Evolutionary conservation across 2,329 filamentous ascomycete genomes (phyloP).

Genomic region (Trichophyton benhamiae): DNA sequence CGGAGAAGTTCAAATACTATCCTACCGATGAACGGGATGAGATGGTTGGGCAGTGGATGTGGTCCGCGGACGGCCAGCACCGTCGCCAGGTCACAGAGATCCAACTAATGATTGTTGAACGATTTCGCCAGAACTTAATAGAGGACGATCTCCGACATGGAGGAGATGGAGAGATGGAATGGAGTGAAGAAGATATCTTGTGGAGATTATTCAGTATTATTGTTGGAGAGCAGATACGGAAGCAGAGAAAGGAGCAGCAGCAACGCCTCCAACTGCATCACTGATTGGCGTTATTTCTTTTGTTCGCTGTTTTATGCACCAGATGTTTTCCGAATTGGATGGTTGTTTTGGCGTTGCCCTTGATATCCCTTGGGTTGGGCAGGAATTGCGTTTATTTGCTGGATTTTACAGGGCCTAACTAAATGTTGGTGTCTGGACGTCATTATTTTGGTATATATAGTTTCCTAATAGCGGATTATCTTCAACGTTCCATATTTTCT

Average conservation of each 20-base stretch:
- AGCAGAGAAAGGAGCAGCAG: constrained; percentile 23
- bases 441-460: background rate
- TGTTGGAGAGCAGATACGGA: constrained; percentile 35
- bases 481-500: background rate
- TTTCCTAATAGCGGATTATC: background rate
- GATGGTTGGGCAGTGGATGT: constrained; percentile 33
- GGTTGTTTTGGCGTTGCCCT: background rate
- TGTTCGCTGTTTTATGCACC: background rate
- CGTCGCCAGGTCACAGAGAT: constrained; percentile 31
- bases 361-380: background rate
- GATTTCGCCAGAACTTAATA: constrained; percentile 28
- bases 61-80: constrained; percentile 31
- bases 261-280: background rate
- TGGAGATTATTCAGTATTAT: constrained; percentile 35
- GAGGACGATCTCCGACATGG: constrained; percentile 25
- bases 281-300: background rate
- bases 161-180: constrained; percentile 28
- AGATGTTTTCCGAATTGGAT: background rate
- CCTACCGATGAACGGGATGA: constrained; percentile 24
- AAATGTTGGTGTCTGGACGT: background rate
- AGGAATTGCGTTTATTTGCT: background rate
- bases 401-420: background rate
- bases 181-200: constrained; percentile 35
- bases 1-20: constrained; percentile 28
- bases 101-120: constrained; percentile 32